Percentiles rank a stretch among this genome's conserved stretches.
Conservation (phyloP, 352 stramenopile species). For the Plasmopara muralis region DNA sequence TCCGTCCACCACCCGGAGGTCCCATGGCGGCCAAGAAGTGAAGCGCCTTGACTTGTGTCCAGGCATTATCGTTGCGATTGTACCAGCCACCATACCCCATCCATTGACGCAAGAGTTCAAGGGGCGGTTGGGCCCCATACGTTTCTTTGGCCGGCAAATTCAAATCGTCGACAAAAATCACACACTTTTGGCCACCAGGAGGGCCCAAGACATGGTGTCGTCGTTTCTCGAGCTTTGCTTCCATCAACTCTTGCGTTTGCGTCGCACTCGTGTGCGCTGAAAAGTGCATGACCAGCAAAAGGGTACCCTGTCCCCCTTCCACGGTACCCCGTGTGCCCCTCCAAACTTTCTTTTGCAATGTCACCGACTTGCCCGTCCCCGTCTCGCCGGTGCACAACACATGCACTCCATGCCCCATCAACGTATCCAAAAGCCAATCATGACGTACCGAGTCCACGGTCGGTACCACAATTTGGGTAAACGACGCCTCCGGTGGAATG, state of each 20-base stretch:
- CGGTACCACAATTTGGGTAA: slow-evolving; percentile 88
- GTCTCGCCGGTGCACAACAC: slow-evolving; percentile 90
- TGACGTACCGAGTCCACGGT: slow-evolving; percentile 92
- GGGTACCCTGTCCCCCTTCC: slow-evolving; percentile 38
- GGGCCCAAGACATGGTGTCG: slow-evolving; percentile 89
- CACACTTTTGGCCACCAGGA: slow-evolving; percentile 82
- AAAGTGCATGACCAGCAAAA: slow-evolving; percentile 90
- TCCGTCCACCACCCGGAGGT: slow-evolving; percentile 86
- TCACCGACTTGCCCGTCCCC: slow-evolving; percentile 91
- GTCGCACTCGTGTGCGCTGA: slow-evolving; percentile 91
- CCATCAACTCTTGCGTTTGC: slow-evolving; percentile 92
- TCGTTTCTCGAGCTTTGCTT: slow-evolving; percentile 91
- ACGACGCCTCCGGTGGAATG: slow-evolving; percentile 69
- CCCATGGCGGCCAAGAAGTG: slow-evolving; percentile 92
- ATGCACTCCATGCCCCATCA: slow-evolving; percentile 85
- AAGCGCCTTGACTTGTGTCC: slow-evolving; percentile 90
- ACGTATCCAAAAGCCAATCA: slow-evolving; percentile 85
- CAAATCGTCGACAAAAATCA: slow-evolving; percentile 93
- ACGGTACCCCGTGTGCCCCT: slow-evolving; percentile 52
- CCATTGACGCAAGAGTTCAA: slow-evolving; percentile 90
- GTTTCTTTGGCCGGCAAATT: slow-evolving; percentile 94
- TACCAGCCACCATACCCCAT: slow-evolving; percentile 94
- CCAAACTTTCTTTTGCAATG: slow-evolving; percentile 90
- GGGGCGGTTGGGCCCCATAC: slow-evolving; percentile 90
- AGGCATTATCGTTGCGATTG: slow-evolving; percentile 91